Percentiles rank a stretch among this genome's conserved stretches.
Evolutionary conservation across 164 flowering plant species (phyloP).

Genomic region (Kalanchoe fedtschenkoi): DNA sequence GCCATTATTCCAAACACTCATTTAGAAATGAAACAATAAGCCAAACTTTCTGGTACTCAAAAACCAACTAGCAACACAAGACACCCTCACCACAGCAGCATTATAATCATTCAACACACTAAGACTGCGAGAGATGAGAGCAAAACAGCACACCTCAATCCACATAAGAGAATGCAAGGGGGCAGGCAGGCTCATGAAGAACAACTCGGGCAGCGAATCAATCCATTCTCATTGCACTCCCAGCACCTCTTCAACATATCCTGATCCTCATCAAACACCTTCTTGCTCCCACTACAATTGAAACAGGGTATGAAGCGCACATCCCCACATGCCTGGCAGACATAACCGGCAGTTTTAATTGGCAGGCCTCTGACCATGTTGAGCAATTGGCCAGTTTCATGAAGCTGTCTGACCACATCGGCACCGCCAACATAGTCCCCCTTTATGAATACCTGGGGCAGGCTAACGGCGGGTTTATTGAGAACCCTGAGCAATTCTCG

Average conservation of each 20-base stretch:
- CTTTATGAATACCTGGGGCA: conserved; percentile 16
- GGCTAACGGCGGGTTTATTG: conserved; percentile 6
- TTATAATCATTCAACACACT: neutral
- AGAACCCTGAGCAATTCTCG: conserved; percentile 10
- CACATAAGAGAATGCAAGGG: neutral
- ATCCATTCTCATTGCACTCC: conserved; percentile 16
- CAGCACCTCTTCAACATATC: conserved; percentile 12
- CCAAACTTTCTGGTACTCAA: neutral
- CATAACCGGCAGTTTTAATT: conserved; percentile 6
- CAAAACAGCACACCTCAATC: neutral
- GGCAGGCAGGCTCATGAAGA: conserved; percentile 4
- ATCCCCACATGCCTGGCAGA: conserved; percentile 16
- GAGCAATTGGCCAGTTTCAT: conserved; percentile 13
- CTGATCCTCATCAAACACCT: conserved; percentile 14
- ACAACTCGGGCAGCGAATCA: conserved; percentile 13
- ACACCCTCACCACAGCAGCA: neutral
- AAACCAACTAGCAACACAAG: conserved; percentile 1
- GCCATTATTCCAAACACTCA: neutral
- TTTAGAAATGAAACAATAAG: neutral
- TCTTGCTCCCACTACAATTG: conserved; percentile 15
- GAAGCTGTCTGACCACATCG: conserved; percentile 11
- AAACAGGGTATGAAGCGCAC: conserved; percentile 13
- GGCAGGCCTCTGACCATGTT: conserved; percentile 11
- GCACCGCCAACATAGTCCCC: conserved; percentile 14
- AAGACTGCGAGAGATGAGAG: neutral